Percentiles rank a stretch among this genome's conserved stretches.
These are phyloP conservation scores for Jaapia argillacea DNA, from an alignment of 768 basidiomycete species.

Conservation along the genomic window DNA sequence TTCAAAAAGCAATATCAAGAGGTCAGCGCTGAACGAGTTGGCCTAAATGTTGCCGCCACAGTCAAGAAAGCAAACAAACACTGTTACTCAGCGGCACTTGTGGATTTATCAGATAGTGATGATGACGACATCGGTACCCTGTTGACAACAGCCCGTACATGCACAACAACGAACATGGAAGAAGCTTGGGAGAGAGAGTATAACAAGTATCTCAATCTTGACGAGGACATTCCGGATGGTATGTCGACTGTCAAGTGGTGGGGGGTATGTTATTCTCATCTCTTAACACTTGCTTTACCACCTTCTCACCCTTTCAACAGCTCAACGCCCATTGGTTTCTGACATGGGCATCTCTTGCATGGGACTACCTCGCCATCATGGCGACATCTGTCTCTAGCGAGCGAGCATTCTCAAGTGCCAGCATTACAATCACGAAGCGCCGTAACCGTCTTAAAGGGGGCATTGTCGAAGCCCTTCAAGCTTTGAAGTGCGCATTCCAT, in stretches of 20 bases:
- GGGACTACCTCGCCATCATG: constrained; percentile 20
- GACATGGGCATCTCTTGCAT: constrained; percentile 18
- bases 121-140: background rate
- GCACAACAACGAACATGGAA: background rate
- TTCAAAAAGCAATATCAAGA: background rate
- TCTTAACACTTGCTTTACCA: background rate
- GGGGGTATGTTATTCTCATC: constrained; percentile 12
- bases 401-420: constrained; percentile 13
- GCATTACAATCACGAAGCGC: constrained; percentile 12
- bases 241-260: constrained; percentile 16
- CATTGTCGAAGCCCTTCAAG: constrained; percentile 18
- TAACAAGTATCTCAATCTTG: constrained; percentile 2
- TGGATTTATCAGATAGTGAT: background rate
- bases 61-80: too few species aligned
- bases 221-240: constrained; percentile 2
- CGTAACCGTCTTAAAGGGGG: constrained; percentile 16
- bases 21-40: too few species aligned
- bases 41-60: too few species aligned
- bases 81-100: background rate
- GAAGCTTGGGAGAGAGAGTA: constrained; percentile 1
- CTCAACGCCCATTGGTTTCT: constrained; percentile 11
- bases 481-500: constrained; percentile 10
- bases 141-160: background rate
- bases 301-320: too few species aligned
- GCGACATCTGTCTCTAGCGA: constrained; percentile 15